phyloP scores from a whole-genome alignment of 176 grass and related monocot species.

The sorghum (Sorghum bicolor) region Sorghum_bicolor_NCBIv3 NC_012877.2:61281001-61281500 shows the following conservation, averaged over 20 bases:
- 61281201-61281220: slow-evolving; percentile 65
- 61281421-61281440: slow-evolving; percentile 33
- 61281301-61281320: slow-evolving; percentile 75
- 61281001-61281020: slow-evolving; percentile 86
- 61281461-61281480: not conserved
- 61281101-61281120: slow-evolving; percentile 63
- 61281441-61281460: not conserved
- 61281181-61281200: slow-evolving; percentile 38
- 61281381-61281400: not conserved
- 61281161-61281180: not conserved
- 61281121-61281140: slow-evolving; percentile 82
- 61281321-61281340: slow-evolving; percentile 54
- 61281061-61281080: not conserved
- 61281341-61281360: slow-evolving; percentile 44
- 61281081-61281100: slow-evolving; percentile 59
- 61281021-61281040: slow-evolving; percentile 65
- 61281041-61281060: not conserved
- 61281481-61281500: not conserved
- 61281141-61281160: slow-evolving; percentile 54
- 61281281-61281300: slow-evolving; percentile 61
- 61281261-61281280: slow-evolving; percentile 51
- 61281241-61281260: slow-evolving; percentile 63
- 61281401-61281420: not conserved
- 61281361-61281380: not conserved
- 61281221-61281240: slow-evolving; percentile 61